Conservation (phyloP, 2,329 filamentous ascomycete species). For the Ilyonectria robusta region DNA sequence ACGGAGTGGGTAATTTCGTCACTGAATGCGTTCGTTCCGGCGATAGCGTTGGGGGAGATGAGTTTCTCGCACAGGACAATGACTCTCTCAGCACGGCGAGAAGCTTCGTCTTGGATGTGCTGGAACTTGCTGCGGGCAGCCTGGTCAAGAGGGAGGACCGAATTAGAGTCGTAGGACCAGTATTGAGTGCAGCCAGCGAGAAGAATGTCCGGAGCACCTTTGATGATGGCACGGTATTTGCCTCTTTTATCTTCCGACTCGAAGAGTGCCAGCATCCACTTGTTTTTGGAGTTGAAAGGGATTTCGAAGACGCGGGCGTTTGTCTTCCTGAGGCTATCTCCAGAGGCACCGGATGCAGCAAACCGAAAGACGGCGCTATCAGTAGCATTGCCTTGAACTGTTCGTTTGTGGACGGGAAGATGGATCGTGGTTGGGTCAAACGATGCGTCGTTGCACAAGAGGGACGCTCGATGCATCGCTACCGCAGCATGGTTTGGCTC, state of each 20-base stretch:
- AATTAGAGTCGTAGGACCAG: constrained; percentile 52
- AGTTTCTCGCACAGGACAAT: constrained; percentile 59
- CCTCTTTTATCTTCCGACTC: constrained; percentile 42
- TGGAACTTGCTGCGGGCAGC: constrained; percentile 51
- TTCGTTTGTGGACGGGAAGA: constrained; percentile 52
- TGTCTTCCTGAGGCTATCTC: constrained; percentile 37
- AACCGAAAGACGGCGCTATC: constrained; percentile 60
- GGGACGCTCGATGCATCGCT: constrained; percentile 31
- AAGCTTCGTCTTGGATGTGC: constrained; percentile 55
- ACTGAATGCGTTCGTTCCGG: constrained; percentile 62
- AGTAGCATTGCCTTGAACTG: constrained; percentile 59
- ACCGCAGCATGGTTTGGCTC: constrained; percentile 12
- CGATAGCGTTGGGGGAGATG: constrained; percentile 42
- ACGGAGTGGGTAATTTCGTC: constrained; percentile 62
- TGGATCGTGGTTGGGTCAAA: constrained; percentile 57
- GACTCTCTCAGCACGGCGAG: constrained; percentile 60
- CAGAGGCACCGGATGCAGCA: constrained; percentile 46
- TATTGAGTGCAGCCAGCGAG: constrained; percentile 53
- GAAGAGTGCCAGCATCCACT: constrained; percentile 63
- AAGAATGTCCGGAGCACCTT: constrained; percentile 69
- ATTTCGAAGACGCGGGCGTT: constrained; percentile 56
- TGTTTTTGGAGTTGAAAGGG: constrained; percentile 66
- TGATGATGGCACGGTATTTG: constrained; percentile 62
- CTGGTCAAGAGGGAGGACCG: constrained; percentile 53
- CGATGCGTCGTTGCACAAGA: constrained; percentile 59